Percentiles rank a stretch among this genome's conserved stretches.
Conservation (phyloP, 495 filamentous ascomycete genomes). For the Penicillium cinerascens region DNA sequence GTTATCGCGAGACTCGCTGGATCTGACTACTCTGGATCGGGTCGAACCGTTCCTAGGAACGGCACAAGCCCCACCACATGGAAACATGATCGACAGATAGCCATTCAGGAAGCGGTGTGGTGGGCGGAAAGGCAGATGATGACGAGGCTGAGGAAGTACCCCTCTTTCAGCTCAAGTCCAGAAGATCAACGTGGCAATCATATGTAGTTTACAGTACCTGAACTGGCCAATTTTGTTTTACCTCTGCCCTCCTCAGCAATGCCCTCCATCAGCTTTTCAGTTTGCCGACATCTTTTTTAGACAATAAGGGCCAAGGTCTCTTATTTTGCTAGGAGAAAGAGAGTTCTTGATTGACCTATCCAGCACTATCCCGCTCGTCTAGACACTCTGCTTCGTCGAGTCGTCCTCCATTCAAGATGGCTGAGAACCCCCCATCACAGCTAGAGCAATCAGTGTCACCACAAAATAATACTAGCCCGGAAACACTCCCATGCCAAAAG, state of each 20-base stretch:
- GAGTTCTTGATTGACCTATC: slow-evolving; percentile 5
- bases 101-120: neutral
- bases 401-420: slow-evolving; percentile 1
- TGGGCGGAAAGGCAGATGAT: slow-evolving; percentile 1
- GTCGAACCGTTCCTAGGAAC: neutral
- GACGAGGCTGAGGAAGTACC: slow-evolving; percentile 2
- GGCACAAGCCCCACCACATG: neutral
- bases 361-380: too few species aligned
- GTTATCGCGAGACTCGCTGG: neutral
- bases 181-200: too few species aligned
- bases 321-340: slow-evolving; percentile 1
- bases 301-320: too few species aligned
- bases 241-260: too few species aligned
- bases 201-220: too few species aligned
- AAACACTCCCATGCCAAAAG: slow-evolving; percentile 4
- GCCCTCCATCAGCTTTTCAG: too few species aligned
- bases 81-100: neutral
- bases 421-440: slow-evolving; percentile 5
- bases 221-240: too few species aligned
- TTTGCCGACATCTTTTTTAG: too few species aligned
- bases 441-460: slow-evolving; percentile 9
- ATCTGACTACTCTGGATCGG: neutral
- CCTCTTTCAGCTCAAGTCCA: slow-evolving; percentile 5
- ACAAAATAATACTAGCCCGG: slow-evolving; percentile 2
- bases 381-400: neutral